Evolutionary conservation across 2,329 filamentous ascomycete species (phyloP).

Genomic region (Graphiopsis chlorocephala): DNA sequence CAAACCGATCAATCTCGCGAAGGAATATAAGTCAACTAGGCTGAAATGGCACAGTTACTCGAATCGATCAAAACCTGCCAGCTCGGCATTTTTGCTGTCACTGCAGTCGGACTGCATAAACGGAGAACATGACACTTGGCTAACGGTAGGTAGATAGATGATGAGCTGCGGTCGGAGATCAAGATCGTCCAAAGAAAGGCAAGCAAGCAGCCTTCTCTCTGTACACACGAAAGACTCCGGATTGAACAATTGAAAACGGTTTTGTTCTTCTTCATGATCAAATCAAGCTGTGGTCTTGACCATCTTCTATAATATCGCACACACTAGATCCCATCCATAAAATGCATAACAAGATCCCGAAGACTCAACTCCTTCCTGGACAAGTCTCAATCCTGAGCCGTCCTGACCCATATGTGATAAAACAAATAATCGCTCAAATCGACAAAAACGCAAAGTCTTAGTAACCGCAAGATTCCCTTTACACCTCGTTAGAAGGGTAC

Average conservation of each 20-base stretch:
- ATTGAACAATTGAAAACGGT: neutral
- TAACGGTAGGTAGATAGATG: no score
- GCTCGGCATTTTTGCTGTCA: no score
- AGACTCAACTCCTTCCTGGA: neutral
- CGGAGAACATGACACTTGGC: no score
- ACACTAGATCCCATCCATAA: neutral
- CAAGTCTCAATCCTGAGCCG: neutral
- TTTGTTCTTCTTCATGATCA: neutral
- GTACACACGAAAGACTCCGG: neutral
- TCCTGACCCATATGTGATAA: neutral
- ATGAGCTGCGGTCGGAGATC: no score
- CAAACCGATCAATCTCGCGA: no score
- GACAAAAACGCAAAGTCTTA: neutral
- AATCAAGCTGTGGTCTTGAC: neutral
- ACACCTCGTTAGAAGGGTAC: slow-evolving; percentile 55
- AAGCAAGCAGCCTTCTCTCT: neutral
- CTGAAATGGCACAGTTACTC: no score
- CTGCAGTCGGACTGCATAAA: no score
- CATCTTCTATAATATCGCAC: neutral
- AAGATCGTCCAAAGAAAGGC: no score
- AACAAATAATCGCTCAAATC: slow-evolving; percentile 1
- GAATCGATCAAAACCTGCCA: no score
- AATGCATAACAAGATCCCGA: no score
- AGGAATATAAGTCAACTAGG: no score
- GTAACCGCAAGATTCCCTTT: neutral